Percentiles rank a stretch among this genome's conserved stretches.
phyloP scores from a whole-genome alignment of 1,139 yeast species.

The Pichia kudriavzevii region DNA sequence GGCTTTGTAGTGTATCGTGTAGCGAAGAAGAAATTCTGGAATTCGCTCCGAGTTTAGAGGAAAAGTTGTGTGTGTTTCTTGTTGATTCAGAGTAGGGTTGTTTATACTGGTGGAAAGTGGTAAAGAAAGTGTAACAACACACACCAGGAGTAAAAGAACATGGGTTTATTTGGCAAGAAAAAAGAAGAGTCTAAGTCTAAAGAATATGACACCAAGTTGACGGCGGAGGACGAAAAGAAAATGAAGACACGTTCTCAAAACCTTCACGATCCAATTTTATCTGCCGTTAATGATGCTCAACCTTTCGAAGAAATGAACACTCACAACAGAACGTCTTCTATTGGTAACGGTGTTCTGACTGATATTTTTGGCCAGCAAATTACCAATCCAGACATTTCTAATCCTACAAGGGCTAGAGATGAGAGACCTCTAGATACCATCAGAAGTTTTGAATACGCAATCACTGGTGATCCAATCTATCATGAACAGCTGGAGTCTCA shows the following conservation, averaged over 20 bases:
- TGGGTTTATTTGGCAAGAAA: constrained; percentile 27
- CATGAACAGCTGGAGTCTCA: constrained; percentile 75
- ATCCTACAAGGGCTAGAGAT: constrained; percentile 85
- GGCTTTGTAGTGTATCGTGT: too few relatives aligned
- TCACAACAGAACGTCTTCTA: constrained; percentile 34
- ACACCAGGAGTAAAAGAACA: constrained; percentile 10
- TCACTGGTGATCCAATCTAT: constrained; percentile 76
- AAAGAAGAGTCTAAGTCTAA: constrained; percentile 9
- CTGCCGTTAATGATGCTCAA: constrained; percentile 91
- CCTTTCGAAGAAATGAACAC: constrained; percentile 72
- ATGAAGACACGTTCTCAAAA: constrained; percentile 54
- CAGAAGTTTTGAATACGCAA: constrained; percentile 83
- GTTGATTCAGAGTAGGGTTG: too few relatives aligned
- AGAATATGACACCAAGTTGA: constrained; percentile 31
- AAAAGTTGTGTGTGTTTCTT: too few relatives aligned
- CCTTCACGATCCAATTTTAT: constrained; percentile 80
- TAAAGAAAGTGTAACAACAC: too few relatives aligned
- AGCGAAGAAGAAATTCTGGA: too few relatives aligned
- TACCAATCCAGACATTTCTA: constrained; percentile 69
- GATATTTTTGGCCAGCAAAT: constrained; percentile 85
- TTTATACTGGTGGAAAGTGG: too few relatives aligned
- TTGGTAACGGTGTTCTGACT: constrained; percentile 39
- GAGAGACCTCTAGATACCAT: constrained; percentile 96
- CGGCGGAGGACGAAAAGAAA: constrained; percentile 40
- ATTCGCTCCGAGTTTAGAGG: too few relatives aligned